Conservation (phyloP, 2,329 filamentous ascomycete species). For the Fusarium virguliforme region DNA sequence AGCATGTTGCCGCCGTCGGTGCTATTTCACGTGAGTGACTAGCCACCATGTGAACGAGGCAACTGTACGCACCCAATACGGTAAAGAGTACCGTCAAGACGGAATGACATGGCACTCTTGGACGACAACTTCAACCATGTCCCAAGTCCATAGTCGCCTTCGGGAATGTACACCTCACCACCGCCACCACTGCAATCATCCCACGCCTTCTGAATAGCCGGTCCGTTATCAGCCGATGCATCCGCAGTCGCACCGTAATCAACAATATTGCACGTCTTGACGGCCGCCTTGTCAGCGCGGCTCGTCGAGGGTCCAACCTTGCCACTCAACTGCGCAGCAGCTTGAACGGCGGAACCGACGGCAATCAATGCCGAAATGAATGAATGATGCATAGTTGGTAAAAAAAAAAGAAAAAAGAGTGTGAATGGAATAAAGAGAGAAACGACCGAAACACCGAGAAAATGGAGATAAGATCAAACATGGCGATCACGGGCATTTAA, state of each 20-base stretch:
- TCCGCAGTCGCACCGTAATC: conserved; percentile 36
- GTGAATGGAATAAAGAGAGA: neutral
- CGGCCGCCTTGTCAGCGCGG: conserved; percentile 30
- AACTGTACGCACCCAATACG: conserved; percentile 31
- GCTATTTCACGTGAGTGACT: conserved; percentile 13
- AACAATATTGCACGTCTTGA: conserved; percentile 44
- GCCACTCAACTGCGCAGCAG: conserved; percentile 44
- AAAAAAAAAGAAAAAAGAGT: neutral
- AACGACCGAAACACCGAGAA: neutral
- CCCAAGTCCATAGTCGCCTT: conserved; percentile 40
- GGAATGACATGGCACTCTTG: conserved; percentile 41
- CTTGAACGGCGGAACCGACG: conserved; percentile 32
- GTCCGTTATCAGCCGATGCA: conserved; percentile 37
- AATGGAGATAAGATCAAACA: neutral
- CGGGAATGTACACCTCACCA: conserved; percentile 41
- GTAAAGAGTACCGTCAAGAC: conserved; percentile 41
- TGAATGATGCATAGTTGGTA: conserved; percentile 24
- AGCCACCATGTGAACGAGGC: rapidly evolving
- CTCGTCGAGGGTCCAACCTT: conserved; percentile 39
- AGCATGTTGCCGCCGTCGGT: conserved; percentile 40
- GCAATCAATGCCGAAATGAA: conserved; percentile 40
- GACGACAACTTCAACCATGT: conserved; percentile 41
- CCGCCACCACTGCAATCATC: conserved; percentile 31
- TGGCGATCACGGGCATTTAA: neutral
- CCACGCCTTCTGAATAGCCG: conserved; percentile 42